Base-by-base conservation (phyloP, 768 basidiomycete species). In the Rubroboletus pulcherrimus region DNA sequence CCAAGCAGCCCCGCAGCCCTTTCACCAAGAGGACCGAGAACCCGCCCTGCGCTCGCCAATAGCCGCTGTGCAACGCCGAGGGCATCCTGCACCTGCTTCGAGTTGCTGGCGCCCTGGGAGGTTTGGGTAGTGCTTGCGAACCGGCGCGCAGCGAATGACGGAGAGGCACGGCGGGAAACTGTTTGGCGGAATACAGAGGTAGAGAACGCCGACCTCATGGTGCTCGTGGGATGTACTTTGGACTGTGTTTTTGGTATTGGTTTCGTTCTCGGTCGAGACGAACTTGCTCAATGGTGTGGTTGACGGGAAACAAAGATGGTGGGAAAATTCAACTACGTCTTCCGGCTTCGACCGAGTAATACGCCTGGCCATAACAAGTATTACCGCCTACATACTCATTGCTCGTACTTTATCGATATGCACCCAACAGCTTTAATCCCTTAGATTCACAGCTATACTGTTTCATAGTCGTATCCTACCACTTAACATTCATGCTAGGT, bases 31-130 rank as follows among this genome's bases (percentile, higher is more conserved):
- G 78, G 78, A 1, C 79, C 80, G 1, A 78, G 68, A 7, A 69
- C 73, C 67, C 78, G 81, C 35, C 80, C 75, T 6, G 79, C 77
- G 42, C 70, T 70, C 58, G 79, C 78, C 64, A 81, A 79, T 17
- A 81, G 73, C 66, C 81, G 80, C 67, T 85, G 84, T 9, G 81
- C 85, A 42, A 73, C 70, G 47, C 79, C 75, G 56, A 88, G 73
- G 40, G 81, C 77, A 51, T 90, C 85, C 71, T 88, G 83, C 7
- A 87, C 85, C 70, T 86, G 88, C 75, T 88, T 84, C 67, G 84
- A 82, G 43, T 30, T 55, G 35, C 50, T 33, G 2, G 84, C 71
- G 7, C 75, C 71, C 60, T 82, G 78, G 33, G 79, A 54, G 24
- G 46, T 33, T 24, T 54, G 56, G 29, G 41, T 42, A 51, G 68